A percentile compares a stretch with the other conserved stretches of the same genome.
phyloP scores from a whole-genome alignment of 768 basidiomycete species.

The Naganishia vaughanmartiniae region DNA sequence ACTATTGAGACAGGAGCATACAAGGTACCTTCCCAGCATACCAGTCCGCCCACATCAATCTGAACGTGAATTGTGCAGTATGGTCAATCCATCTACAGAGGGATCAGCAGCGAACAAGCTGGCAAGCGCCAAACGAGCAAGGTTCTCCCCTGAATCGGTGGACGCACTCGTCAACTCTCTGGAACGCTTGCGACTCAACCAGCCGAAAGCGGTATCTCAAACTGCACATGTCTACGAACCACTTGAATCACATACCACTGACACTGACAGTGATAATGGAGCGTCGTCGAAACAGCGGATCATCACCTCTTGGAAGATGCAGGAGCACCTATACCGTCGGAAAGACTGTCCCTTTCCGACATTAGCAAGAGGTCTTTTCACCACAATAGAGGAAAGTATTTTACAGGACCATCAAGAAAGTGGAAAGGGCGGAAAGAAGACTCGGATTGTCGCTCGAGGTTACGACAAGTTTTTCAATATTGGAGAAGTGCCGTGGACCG shows the following conservation, averaged over 20 bases:
- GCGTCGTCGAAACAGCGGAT: conserved; percentile 34
- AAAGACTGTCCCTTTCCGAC: conserved; percentile 90
- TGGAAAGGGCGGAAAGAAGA: conserved; percentile 28
- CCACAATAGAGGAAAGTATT: conserved; percentile 51
- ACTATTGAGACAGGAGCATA: too few relatives aligned
- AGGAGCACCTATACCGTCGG: conserved; percentile 89
- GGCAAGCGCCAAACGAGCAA: conserved; percentile 17
- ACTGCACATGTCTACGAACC: conserved; percentile 41
- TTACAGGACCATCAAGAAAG: conserved; percentile 23
- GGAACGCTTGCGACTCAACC: conserved; percentile 13
- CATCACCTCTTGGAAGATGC: conserved; percentile 93
- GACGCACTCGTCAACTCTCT: conserved; percentile 29
- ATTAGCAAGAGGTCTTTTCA: conserved; percentile 87
- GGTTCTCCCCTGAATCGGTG: conserved; percentile 31
- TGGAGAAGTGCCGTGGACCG: conserved; percentile 91
- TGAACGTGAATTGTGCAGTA: not conserved
- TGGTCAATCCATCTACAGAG: not conserved
- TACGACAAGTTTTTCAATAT: conserved; percentile 99
- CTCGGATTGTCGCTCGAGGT: conserved; percentile 74
- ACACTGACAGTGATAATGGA: conserved; percentile 4
- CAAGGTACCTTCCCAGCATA: not conserved
- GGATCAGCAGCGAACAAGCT: not conserved
- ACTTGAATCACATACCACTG: conserved; percentile 22
- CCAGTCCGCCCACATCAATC: not conserved
- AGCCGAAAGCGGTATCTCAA: conserved; percentile 44